Base-by-base conservation (phyloP, 2,329 filamentous ascomycete genomes). In the Sphaceloma murrayae region DNA sequence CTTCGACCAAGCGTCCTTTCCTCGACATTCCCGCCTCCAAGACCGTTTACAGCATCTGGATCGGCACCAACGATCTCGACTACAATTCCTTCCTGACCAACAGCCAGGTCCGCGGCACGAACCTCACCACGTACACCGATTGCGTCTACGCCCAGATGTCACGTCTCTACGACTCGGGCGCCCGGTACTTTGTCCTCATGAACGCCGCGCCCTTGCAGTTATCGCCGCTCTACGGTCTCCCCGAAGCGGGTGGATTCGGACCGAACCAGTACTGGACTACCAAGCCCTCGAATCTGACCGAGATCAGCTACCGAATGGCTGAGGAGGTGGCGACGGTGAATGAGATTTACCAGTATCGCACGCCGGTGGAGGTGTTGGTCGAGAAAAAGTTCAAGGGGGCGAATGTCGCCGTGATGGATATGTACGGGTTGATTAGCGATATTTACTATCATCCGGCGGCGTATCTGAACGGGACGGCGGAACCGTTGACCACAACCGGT, bases 31-130 rank as follows among this genome's bases (percentile, higher is more conserved):
- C 66, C 2, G 53, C 70, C 1, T 62, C 73, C 21, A 77, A 78
- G 50, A 85, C 82, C 0, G 77, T 85, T 2, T 88, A 86, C 55
- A 71, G 77, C 1, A 72, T 88, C 40, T 88, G 81, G 81, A 86
- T 88, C 53, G 84, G 84, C 2, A 87, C 82, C 17, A 89, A 89
- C 56, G 84, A 91, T 55, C 66, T 89, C 7, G 82, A 83, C 16
- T 69, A 67, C 46, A 62, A 69, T 42, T 80, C 73, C 6, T 81
- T 87, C 56, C 59, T 88, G 22, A 76, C 72, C 3, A 80, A 85
- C 56, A 69, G 67, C 17, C 78, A 85, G 56, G 60, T 70, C 3
- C 53, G 64, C 0, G 73, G 71, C 9, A 77, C 75, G 17, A 79
- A 74, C 2, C 69, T 87, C 4, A 65, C 69, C 1, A 72, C 79